Evolutionary conservation across 495 filamentous ascomycete genomes (phyloP).

Genomic region (Daldinia concentrica): DNA sequence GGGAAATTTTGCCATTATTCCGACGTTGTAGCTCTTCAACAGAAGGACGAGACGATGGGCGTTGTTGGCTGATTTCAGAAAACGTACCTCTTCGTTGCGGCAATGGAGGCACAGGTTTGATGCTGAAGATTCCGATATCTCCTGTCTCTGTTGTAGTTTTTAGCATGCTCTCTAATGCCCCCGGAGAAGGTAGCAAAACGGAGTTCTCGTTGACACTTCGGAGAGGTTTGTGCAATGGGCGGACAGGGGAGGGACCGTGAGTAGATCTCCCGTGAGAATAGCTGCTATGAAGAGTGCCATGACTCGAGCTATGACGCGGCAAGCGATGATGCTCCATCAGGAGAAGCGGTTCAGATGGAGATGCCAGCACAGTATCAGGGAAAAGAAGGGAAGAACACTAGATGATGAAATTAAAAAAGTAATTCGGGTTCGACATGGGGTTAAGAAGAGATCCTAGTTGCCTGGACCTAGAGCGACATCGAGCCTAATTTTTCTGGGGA

Average conservation of each 20-base stretch:
- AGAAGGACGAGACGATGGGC: constrained; percentile 38
- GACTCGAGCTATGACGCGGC: constrained; percentile 53
- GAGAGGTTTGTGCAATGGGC: constrained; percentile 48
- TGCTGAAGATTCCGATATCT: constrained; percentile 70
- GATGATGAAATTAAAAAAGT: constrained; percentile 44
- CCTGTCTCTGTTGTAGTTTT: constrained; percentile 75
- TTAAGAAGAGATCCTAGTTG: constrained; percentile 29
- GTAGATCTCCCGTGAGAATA: constrained; percentile 43
- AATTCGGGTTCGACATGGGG: constrained; percentile 33
- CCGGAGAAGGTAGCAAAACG: constrained; percentile 54
- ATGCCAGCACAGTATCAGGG: constrained; percentile 2
- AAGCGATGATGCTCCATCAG: constrained; percentile 51
- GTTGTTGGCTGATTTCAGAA: constrained; percentile 43
- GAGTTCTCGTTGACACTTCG: constrained; percentile 50
- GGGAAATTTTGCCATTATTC: constrained; percentile 49
- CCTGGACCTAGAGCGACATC: constrained; percentile 30
- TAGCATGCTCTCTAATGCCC: constrained; percentile 68
- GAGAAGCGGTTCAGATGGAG: constrained; percentile 8
- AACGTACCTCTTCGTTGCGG: constrained; percentile 34
- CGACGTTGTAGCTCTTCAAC: constrained; percentile 48
- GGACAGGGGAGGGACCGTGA: constrained; percentile 31
- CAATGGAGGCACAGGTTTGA: constrained; percentile 59
- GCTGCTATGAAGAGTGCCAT: constrained; percentile 52
- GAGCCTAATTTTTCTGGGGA: constrained; percentile 12
- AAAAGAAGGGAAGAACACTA: constrained; percentile 20